Conservation (phyloP, 2,329 filamentous ascomycete species). For the Penicillium sp. region DNA sequence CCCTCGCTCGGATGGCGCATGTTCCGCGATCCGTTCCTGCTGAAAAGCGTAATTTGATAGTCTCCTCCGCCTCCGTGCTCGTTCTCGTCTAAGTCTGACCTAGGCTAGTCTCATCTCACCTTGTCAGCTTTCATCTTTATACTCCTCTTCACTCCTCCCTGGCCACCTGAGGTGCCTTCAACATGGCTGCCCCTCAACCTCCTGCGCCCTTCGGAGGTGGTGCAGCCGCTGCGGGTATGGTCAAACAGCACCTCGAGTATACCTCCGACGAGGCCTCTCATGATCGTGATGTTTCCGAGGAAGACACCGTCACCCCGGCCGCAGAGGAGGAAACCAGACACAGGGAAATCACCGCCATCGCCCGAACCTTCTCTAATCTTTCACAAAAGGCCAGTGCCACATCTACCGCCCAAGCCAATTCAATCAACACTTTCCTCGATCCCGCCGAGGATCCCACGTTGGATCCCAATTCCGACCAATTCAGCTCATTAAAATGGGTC, state of each 20-base stretch:
- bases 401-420: conserved; percentile 6
- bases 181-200: conserved; percentile 16
- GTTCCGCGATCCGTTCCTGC: conserved; percentile 13
- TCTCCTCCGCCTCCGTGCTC: no score
- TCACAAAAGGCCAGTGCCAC: conserved; percentile 29
- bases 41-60: background rate
- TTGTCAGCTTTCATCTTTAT: background rate
- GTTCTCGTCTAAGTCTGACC: no score
- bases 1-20: conserved; percentile 1
- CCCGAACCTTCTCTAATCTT: conserved; percentile 35
- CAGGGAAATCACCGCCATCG: conserved; percentile 33
- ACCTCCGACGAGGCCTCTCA: conserved; percentile 16
- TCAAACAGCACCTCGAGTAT: conserved; percentile 11
- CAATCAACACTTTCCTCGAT: conserved; percentile 43
- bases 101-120: background rate
- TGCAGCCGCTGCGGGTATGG: conserved; percentile 12
- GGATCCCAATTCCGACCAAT: conserved; percentile 46
- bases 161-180: conserved; percentile 3
- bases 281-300: conserved; percentile 1
- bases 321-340: conserved; percentile 29
- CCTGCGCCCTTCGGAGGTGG: conserved; percentile 24
- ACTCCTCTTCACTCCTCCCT: background rate
- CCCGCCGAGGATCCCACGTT: conserved; percentile 40
- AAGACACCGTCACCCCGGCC: conserved; percentile 30
- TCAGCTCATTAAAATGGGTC: conserved; percentile 51